Evolutionary conservation across 495 filamentous ascomycete species (phyloP).

Genomic region (Pyrenopolyporus hunteri): DNA sequence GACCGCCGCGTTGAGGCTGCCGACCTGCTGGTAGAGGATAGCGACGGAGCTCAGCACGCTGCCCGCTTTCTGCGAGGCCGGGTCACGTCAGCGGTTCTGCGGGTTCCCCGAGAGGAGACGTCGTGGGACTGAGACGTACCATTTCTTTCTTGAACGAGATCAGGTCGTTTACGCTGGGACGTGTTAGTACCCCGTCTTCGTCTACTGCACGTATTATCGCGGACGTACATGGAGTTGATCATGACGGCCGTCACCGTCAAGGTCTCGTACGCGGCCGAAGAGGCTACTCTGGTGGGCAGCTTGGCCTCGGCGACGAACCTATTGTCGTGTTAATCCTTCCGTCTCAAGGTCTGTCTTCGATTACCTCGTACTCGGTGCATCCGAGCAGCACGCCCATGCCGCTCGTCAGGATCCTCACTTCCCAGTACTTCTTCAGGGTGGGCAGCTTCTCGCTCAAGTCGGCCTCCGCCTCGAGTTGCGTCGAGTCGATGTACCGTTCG

Average conservation of each 20-base stretch:
- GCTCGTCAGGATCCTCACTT: constrained; percentile 39
- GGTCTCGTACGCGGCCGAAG: constrained; percentile 25
- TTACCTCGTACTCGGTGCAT: constrained; percentile 36
- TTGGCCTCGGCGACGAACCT: constrained; percentile 31
- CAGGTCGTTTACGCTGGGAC: constrained; percentile 34
- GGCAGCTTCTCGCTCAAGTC: constrained; percentile 31
- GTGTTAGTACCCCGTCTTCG: background rate
- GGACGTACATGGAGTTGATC: constrained; percentile 38
- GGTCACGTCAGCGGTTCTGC: background rate
- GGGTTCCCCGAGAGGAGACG: no score
- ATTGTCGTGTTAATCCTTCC: background rate
- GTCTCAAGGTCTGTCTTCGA: background rate
- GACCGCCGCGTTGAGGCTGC: constrained; percentile 35
- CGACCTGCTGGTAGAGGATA: constrained; percentile 36
- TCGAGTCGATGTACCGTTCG: constrained; percentile 36
- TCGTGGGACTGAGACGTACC: constrained; percentile 10
- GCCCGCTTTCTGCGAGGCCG: constrained; percentile 26
- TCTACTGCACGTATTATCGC: background rate
- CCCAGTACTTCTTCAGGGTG: constrained; percentile 37
- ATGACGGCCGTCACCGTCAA: constrained; percentile 33
- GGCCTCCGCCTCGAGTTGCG: constrained; percentile 33
- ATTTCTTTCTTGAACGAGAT: constrained; percentile 41
- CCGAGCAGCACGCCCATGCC: constrained; percentile 36
- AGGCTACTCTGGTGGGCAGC: constrained; percentile 19
- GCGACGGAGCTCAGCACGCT: constrained; percentile 41